Base-by-base conservation (phyloP, 1,284 basidiomycete species). In the Rhodotorula sp. region DNA sequence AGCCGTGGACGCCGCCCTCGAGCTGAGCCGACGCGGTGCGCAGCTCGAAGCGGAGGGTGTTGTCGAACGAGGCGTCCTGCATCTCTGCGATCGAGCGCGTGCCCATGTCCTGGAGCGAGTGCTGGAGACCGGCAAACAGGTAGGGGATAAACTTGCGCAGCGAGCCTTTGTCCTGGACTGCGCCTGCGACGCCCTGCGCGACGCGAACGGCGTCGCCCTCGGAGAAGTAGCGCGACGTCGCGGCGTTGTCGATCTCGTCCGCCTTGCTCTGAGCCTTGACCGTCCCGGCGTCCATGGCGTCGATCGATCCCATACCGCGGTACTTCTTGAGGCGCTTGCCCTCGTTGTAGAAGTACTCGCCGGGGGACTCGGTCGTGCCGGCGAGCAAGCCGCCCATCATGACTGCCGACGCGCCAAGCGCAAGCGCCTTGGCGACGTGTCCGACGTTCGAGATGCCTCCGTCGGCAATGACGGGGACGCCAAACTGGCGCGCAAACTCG, bases 351-450 rank as follows among this genome's bases (percentile, higher is more conserved):
- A 78, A 79, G 85, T 97, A 99, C 82, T 98, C 94, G 76, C 96
- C 96, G 0, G 96, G 95, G 1, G 94, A 93, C 81, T 99, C 95
- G 73, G 92, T 90, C 55, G 95, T 98, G 47, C 96, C 95, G 24
- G 95, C 96, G 36, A 99, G 85, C 65, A 99, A 82, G 32, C 94
- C 91, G 63, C 95, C 95, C 95, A 99, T 98, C 95, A 99, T 99
- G 71, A 98, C 94, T 11, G 92, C 94, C 34, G 89, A 88, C 9
- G 95, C 95, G 68, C 95, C 95, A 34, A 99, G 87, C 8, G 93
- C 85, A 58, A 99, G 83, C 4, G 95, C 95, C 84, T 99, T 99
- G 79, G 97, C 94, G 77, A 98, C 91, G 82, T 99, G 95, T 0
- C 95, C 95, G 47, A 99, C 92, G 81, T 99, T 99, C 61, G 88